phyloP scores from a whole-genome alignment of 2,329 filamentous ascomycete genomes.

The Nothophoma quercina region DNA sequence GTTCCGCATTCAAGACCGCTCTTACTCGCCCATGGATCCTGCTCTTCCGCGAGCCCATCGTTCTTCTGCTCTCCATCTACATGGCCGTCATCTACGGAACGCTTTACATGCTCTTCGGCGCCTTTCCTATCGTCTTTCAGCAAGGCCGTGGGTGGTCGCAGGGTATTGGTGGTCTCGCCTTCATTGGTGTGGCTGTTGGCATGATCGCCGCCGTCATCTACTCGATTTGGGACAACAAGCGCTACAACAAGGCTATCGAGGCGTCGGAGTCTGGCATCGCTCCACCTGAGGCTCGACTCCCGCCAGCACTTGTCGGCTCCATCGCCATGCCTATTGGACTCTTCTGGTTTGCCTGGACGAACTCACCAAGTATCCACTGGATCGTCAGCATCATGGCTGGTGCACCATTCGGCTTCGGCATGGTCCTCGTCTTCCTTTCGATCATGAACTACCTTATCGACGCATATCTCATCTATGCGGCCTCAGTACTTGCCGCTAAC shows the following conservation, averaged over 20 bases:
- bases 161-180: constrained; percentile 51
- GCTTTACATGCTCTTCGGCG: constrained; percentile 58
- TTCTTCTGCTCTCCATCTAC: constrained; percentile 26
- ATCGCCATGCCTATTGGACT: constrained; percentile 61
- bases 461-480: constrained; percentile 53
- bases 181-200: constrained; percentile 27
- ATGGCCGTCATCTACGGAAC: constrained; percentile 52
- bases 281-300: constrained; percentile 68
- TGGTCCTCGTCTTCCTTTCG: constrained; percentile 43
- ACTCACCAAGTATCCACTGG: constrained; percentile 61
- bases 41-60: constrained; percentile 32
- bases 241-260: constrained; percentile 42
- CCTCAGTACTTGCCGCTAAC: constrained; percentile 48
- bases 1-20: constrained; percentile 1
- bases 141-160: constrained; percentile 40
- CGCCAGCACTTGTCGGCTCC: constrained; percentile 66
- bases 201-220: constrained; percentile 26
- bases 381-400: constrained; percentile 61
- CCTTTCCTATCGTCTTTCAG: constrained; percentile 57
- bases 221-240: constrained; percentile 46
- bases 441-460: constrained; percentile 74
- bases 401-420: constrained; percentile 54
- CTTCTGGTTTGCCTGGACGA: constrained; percentile 47
- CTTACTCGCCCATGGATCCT: constrained; percentile 39
- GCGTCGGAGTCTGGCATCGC: constrained; percentile 14